Conservation (phyloP, 352 stramenopile genomes). For the Phytophthora litchii region DNA sequence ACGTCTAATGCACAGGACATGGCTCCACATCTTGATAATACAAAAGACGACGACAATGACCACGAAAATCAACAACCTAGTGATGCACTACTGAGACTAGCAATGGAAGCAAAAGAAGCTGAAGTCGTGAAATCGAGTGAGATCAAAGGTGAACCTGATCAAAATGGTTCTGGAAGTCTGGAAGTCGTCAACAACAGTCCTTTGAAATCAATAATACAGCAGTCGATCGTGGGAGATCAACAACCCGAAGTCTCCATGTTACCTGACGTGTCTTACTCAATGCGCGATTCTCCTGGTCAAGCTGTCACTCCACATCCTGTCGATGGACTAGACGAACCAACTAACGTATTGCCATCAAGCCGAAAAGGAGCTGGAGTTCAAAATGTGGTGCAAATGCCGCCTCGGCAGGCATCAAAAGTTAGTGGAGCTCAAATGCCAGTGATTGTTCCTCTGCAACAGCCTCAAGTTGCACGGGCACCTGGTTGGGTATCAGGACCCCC, state of each 20-base stretch:
- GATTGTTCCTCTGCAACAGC: slow-evolving; percentile 26
- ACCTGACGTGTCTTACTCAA: slow-evolving; percentile 42
- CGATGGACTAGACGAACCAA: slow-evolving; percentile 11
- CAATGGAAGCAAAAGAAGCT: slow-evolving; percentile 19
- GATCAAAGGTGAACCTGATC: not conserved
- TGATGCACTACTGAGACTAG: slow-evolving; percentile 24
- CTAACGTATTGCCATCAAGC: not conserved
- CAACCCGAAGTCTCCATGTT: slow-evolving; percentile 32
- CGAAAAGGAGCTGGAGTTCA: slow-evolving; percentile 14
- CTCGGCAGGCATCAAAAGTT: slow-evolving; percentile 16
- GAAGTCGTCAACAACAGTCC: slow-evolving; percentile 12
- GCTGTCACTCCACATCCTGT: slow-evolving; percentile 6
- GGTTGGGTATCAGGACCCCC: slow-evolving; percentile 26
- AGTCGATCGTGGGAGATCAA: slow-evolving; percentile 28
- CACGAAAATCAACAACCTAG: slow-evolving; percentile 3
- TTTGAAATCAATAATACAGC: slow-evolving; percentile 25
- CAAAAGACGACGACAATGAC: slow-evolving; percentile 1
- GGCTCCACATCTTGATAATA: not conserved
- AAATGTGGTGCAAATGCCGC: not conserved
- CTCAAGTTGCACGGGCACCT: slow-evolving; percentile 35
- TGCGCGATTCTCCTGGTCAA: slow-evolving; percentile 26
- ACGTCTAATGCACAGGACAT: slow-evolving; percentile 1
- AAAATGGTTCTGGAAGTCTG: not conserved
- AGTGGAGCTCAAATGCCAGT: slow-evolving; percentile 4
- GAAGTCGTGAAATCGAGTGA: not conserved